phyloP scores from a whole-genome alignment of 208 protist genomes.

The Trypanosoma grayi region DNA sequence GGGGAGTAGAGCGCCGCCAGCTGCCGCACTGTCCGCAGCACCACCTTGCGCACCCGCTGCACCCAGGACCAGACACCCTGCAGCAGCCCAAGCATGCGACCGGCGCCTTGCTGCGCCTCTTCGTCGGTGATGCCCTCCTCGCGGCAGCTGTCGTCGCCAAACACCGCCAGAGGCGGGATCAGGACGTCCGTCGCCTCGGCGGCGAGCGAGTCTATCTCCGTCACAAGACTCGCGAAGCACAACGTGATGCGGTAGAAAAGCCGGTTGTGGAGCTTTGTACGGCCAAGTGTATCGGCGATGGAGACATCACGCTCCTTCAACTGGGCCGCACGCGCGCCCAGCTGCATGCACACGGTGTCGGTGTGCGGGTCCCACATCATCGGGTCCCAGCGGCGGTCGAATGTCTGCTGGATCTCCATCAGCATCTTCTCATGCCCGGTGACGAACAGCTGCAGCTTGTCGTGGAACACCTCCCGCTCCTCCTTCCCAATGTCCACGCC shows the following conservation, averaged over 20 bases:
- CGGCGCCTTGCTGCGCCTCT: conserved; percentile 62
- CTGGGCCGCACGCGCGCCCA: conserved; percentile 20
- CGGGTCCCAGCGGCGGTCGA: conserved; percentile 43
- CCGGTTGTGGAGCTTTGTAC: conserved; percentile 28
- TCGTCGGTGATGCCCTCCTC: conserved; percentile 53
- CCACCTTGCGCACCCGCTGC: conserved; percentile 59
- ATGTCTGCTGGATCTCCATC: conserved; percentile 47
- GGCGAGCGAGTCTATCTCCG: conserved; percentile 48
- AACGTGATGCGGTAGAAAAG: conserved; percentile 44
- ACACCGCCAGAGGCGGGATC: conserved; percentile 44
- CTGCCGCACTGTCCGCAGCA: conserved; percentile 68
- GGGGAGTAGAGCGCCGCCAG: conserved; percentile 67
- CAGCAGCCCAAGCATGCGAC: conserved; percentile 61
- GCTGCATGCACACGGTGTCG: conserved; percentile 36
- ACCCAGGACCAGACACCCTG: conserved; percentile 79
- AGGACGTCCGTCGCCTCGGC: conserved; percentile 35
- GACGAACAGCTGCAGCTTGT: conserved; percentile 39
- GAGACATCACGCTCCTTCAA: conserved; percentile 16
- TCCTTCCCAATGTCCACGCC: conserved; percentile 32
- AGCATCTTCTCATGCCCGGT: conserved; percentile 51
- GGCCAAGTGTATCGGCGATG: conserved; percentile 44
- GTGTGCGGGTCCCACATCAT: conserved; percentile 44
- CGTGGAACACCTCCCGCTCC: conserved; percentile 26
- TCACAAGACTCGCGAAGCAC: conserved; percentile 31
- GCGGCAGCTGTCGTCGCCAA: conserved; percentile 36